Evolutionary conservation across 2,329 filamentous ascomycete genomes (phyloP).

Genomic region (Diaporthe nobilis): DNA sequence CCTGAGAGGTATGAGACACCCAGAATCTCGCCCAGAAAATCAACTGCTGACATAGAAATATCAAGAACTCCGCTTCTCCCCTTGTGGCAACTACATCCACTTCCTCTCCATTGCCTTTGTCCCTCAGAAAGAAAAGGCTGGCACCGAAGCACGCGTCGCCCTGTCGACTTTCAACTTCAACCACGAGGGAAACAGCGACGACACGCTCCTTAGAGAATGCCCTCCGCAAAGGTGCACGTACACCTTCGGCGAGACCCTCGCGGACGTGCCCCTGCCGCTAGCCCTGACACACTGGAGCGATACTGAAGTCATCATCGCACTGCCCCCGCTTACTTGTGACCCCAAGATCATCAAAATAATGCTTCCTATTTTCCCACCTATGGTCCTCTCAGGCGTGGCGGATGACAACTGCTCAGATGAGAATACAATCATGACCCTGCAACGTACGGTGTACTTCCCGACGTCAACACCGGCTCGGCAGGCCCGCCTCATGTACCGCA

Average conservation of each 20-base stretch:
- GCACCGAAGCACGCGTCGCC: neutral
- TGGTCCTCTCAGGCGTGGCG: neutral
- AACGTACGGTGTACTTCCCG: neutral
- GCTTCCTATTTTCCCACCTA: neutral
- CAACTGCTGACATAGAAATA: neutral
- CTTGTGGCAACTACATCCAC: conserved; percentile 20
- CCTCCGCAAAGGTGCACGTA: neutral
- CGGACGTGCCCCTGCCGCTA: neutral
- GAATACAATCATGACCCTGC: neutral
- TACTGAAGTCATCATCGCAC: conserved; percentile 8
- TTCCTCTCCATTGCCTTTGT: conserved; percentile 16
- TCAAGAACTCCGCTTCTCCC: conserved; percentile 20
- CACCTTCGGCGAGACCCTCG: conserved; percentile 4
- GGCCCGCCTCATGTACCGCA: neutral
- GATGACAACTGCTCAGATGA: neutral
- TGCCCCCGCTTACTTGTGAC: conserved; percentile 22
- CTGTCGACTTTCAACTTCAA: neutral
- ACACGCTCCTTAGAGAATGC: neutral
- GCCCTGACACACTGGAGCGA: conserved; percentile 27
- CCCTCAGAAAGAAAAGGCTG: neutral
- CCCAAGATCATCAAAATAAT: conserved; percentile 22
- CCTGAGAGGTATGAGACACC: neutral
- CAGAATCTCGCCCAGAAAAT: no score
- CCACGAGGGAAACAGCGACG: neutral
- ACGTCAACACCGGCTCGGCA: neutral